phyloP scores from a whole-genome alignment of 495 filamentous ascomycete species.

The Bacidia rubella region DNA sequence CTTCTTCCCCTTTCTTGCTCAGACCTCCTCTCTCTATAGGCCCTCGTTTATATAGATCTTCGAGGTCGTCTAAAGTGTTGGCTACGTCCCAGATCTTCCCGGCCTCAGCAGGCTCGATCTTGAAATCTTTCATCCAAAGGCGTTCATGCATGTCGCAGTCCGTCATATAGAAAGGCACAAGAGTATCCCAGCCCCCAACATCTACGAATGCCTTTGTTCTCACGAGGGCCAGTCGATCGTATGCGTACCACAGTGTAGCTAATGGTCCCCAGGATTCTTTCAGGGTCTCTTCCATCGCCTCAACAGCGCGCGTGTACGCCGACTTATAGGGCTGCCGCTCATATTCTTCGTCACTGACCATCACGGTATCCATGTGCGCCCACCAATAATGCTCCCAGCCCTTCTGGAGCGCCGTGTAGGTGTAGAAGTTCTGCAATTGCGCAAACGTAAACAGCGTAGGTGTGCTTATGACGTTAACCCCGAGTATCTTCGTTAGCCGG shows the following conservation, averaged over 20 bases:
- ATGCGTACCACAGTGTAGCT: constrained; percentile 42
- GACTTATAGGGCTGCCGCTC: constrained; percentile 32
- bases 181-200: constrained; percentile 45
- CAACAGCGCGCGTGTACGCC: constrained; percentile 36
- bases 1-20: not conserved
- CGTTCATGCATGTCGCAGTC: constrained; percentile 47
- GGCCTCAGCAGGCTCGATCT: constrained; percentile 28
- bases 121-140: constrained; percentile 37
- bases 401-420: constrained; percentile 31
- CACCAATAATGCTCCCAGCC: constrained; percentile 45
- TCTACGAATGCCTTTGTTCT: constrained; percentile 38
- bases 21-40: not conserved
- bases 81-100: constrained; percentile 43
- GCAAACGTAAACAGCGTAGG: constrained; percentile 47
- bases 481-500: constrained; percentile 31
- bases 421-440: constrained; percentile 51
- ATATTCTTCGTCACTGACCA: constrained; percentile 35
- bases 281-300: constrained; percentile 24
- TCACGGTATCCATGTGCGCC: constrained; percentile 45
- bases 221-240: constrained; percentile 45
- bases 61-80: constrained; percentile 14
- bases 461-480: constrained; percentile 43
- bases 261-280: constrained; percentile 13
- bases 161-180: constrained; percentile 49
- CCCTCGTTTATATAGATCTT: constrained; percentile 9